Evolutionary conservation across 352 stramenopile species (phyloP), one percentile per base, ranked within the genome.

Genomic region (Pythium phragmitis): DNA sequence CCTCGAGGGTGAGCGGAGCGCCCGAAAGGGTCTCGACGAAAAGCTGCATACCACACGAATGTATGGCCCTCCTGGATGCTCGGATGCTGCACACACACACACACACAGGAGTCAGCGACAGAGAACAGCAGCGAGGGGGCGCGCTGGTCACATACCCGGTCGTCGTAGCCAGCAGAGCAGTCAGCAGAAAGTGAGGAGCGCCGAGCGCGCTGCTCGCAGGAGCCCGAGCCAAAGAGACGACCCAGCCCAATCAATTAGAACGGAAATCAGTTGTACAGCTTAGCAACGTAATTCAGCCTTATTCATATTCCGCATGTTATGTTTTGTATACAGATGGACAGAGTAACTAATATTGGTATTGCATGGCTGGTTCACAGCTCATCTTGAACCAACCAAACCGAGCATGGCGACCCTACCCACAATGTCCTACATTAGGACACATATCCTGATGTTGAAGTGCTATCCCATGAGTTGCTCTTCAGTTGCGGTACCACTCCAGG

Each of bases 41-140:
- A 79, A 98, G 95, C 83, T 98, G 91, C 92, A 98, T 98, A 79
- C 49, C 63, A 69, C 70, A 92, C 98, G 96, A 79, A 56, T 68
- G 69, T 87, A 74, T 70, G 61, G 57, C 79, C 86, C 86, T 87
- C 82, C 87, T 93, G 89, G 89, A 97, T 97, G 89, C 89, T 97
- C 86, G 86, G 77, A 96, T 96, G 85, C 88, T 86, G 63, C 42
- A 72, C 42, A 45, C 19, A 42, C 13, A 23, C 7, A 72, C 42
- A 45, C 19, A 17, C 6, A 68, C 11, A 50, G 45, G 19, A 17
- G 45, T 50, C 16, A 13, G 42, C 47, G 11, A 63, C 23, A 23
- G 43, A 9, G 11, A 17, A 42, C 3, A 42, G 1, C 14, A 42
- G 37, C 26, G 28, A 23, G 26, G 7, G 49, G 5, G 7, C 16